phyloP scores from a whole-genome alignment of 805 yeast species.

The Saturnispora serradocipensis region DNA sequence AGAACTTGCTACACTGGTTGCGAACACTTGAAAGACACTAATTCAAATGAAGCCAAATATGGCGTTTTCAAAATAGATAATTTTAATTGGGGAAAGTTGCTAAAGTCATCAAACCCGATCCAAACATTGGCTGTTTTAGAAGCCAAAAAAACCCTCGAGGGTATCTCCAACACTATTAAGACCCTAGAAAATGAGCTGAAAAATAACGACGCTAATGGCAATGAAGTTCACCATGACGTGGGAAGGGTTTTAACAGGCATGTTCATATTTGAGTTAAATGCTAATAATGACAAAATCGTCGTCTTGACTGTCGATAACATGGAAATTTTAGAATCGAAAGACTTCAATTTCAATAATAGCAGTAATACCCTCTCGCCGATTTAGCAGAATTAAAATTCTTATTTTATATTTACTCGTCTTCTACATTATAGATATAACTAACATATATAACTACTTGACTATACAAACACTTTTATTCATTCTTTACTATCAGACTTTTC shows the following conservation, averaged over 20 bases:
- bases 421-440: neutral
- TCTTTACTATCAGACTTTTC: neutral
- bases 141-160: slow-evolving; percentile 11
- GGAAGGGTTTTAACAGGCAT: slow-evolving; percentile 42
- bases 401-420: neutral
- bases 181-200: slow-evolving; percentile 1
- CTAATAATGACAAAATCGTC: slow-evolving; percentile 41
- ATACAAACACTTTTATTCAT: neutral
- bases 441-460: neutral
- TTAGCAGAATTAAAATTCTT: neutral
- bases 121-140: slow-evolving; percentile 9
- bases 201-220: neutral
- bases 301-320: slow-evolving; percentile 64
- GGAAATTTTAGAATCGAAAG: slow-evolving; percentile 43
- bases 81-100: slow-evolving; percentile 14
- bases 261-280: slow-evolving; percentile 57
- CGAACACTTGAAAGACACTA: slow-evolving; percentile 30
- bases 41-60: slow-evolving; percentile 20
- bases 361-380: slow-evolving; percentile 1
- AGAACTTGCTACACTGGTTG: slow-evolving; percentile 47
- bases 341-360: slow-evolving; percentile 12
- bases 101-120: slow-evolving; percentile 13
- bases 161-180: slow-evolving; percentile 5
- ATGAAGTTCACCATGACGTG: slow-evolving; percentile 3
- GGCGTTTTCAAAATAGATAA: slow-evolving; percentile 20